Conservation (phyloP, 2,329 filamentous ascomycete species). For the Colletotrichum truncatum region DNA sequence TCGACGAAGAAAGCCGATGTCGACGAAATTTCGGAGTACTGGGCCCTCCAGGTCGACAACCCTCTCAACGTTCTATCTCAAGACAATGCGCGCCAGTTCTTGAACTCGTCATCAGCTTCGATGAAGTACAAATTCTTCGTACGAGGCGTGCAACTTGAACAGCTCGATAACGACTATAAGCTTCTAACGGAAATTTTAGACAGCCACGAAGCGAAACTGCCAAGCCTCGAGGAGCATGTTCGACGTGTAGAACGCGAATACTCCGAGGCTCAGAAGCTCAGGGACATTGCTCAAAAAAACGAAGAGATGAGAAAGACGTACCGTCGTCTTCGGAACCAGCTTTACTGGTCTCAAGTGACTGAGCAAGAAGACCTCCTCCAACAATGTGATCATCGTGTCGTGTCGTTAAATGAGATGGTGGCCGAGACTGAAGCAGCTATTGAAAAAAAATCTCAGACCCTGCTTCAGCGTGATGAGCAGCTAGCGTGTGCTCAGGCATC, state of each 20-base stretch:
- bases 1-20: constrained; percentile 88
- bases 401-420: constrained; percentile 45
- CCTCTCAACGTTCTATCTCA: constrained; percentile 96
- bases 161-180: constrained; percentile 90
- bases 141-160: constrained; percentile 91
- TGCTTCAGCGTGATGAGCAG: constrained; percentile 35
- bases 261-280: constrained; percentile 36
- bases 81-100: constrained; percentile 92
- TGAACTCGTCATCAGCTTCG: constrained; percentile 82
- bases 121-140: constrained; percentile 98
- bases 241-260: constrained; percentile 63
- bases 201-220: constrained; percentile 71
- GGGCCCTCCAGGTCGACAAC: constrained; percentile 93
- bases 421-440: constrained; percentile 53
- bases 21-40: constrained; percentile 93
- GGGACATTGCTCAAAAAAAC: constrained; percentile 44
- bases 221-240: constrained; percentile 71
- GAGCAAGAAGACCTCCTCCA: constrained; percentile 71
- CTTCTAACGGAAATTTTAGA: constrained; percentile 84
- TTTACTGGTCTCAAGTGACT: constrained; percentile 89
- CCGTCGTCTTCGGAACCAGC: constrained; percentile 68
- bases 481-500: constrained; percentile 1
- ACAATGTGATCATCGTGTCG: constrained; percentile 38
- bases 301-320: constrained; percentile 63
- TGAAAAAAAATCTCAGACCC: constrained; percentile 47